Evolutionary conservation across 129 eudicot genomes (phyloP).

Genomic region (Silybum marianum): DNA sequence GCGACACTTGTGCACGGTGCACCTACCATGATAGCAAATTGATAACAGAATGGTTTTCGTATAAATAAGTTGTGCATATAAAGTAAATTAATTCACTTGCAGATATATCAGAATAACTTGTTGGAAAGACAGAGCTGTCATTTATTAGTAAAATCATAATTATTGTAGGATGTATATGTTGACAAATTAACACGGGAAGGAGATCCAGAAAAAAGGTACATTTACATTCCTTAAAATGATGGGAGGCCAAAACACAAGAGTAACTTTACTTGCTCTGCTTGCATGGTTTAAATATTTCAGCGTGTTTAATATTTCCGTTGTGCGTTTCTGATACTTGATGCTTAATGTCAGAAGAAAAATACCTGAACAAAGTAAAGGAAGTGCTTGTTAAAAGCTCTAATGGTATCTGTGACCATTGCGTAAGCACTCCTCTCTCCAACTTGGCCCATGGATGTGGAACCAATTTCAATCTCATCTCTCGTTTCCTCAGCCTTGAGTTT

Average conservation of each 20-base stretch:
- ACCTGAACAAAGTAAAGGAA: slow-evolving; percentile 82
- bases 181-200: neutral
- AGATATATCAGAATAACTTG: neutral
- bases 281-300: neutral
- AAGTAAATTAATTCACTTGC: neutral
- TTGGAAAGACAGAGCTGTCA: neutral
- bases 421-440: slow-evolving; percentile 46
- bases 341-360: neutral
- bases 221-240: neutral
- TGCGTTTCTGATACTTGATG: neutral
- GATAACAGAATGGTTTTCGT: neutral
- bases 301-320: neutral
- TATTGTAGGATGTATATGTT: neutral
- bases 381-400: slow-evolving; percentile 54
- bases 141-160: neutral
- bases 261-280: neutral
- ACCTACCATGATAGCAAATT: neutral
- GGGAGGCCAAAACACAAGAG: neutral
- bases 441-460: neutral
- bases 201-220: neutral
- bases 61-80: neutral
- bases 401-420: slow-evolving; percentile 54
- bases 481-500: neutral
- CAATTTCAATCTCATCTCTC: neutral
- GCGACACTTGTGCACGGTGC: neutral